A percentile compares a stretch with the other conserved stretches of the same genome.
Conservation (phyloP, 2,329 filamentous ascomycete species). For the Trichophaea hybrida region DNA sequence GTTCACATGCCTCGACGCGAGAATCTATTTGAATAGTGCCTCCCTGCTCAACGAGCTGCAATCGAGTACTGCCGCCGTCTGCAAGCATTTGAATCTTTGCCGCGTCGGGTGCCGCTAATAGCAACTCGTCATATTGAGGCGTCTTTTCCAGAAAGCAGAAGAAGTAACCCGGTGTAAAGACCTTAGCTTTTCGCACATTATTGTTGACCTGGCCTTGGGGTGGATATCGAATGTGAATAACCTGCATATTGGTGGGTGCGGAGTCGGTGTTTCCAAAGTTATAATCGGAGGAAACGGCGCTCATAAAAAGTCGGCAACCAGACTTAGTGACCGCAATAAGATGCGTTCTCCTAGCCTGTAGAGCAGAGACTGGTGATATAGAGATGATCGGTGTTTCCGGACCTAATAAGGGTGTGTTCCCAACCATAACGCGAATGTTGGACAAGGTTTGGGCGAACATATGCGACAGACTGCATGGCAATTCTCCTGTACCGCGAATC, state of each 20-base stretch:
- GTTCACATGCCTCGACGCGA: constrained; percentile 61
- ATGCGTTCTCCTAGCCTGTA: constrained; percentile 69
- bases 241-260: constrained; percentile 86
- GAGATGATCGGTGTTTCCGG: constrained; percentile 61
- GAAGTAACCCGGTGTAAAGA: constrained; percentile 81
- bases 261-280: constrained; percentile 22
- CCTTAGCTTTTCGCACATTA: constrained; percentile 30
- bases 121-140: constrained; percentile 53
- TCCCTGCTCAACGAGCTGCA: constrained; percentile 47
- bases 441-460: constrained; percentile 41
- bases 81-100: constrained; percentile 52
- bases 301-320: constrained; percentile 82
- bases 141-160: constrained; percentile 55
- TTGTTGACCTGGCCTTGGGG: constrained; percentile 37
- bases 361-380: constrained; percentile 67
- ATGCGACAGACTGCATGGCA: constrained; percentile 43
- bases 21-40: constrained; percentile 65
- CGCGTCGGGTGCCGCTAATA: constrained; percentile 75
- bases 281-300: constrained; percentile 39
- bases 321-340: constrained; percentile 82
- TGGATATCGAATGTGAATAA: constrained; percentile 93
- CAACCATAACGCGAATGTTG: constrained; percentile 76
- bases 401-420: constrained; percentile 54
- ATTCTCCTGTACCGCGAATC: constrained; percentile 47
- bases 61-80: constrained; percentile 21